Conservation (phyloP, 768 basidiomycete species). For the Serendipita vermifera region DNA sequence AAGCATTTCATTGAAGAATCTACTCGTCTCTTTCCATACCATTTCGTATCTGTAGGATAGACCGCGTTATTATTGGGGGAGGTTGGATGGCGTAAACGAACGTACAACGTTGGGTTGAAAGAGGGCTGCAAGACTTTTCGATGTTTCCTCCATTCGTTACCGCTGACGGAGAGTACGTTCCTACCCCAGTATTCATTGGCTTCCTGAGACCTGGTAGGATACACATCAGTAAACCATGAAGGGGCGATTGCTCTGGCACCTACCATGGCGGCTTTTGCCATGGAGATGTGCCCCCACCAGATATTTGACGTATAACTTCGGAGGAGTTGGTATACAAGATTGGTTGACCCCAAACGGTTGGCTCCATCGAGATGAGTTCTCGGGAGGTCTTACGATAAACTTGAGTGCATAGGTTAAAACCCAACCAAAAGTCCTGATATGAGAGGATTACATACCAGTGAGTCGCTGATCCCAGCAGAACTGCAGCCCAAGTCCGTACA, state of each 20-base stretch:
- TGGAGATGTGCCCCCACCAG: neutral
- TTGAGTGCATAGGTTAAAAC: neutral
- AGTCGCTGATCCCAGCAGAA: neutral
- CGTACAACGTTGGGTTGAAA: neutral
- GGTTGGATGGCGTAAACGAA: neutral
- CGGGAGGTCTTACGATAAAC: neutral
- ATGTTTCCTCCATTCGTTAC: neutral
- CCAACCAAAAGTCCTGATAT: neutral
- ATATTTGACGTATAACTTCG: neutral
- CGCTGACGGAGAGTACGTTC: neutral
- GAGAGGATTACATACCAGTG: neutral
- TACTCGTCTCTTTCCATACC: conserved; percentile 8
- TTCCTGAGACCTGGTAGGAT: neutral
- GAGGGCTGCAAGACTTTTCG: neutral
- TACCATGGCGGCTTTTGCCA: neutral
- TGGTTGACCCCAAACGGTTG: neutral
- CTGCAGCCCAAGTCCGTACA: neutral
- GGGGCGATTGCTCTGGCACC: too few species aligned
- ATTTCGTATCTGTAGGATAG: conserved; percentile 5
- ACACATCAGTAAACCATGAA: too few species aligned
- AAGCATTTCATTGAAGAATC: conserved; percentile 11
- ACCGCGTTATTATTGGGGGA: neutral
- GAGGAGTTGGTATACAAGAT: neutral
- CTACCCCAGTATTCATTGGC: neutral
- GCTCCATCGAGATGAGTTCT: neutral